phyloP scores from a whole-genome alignment of 2,329 filamentous ascomycete species.

The Exophiala calicioides region DNA sequence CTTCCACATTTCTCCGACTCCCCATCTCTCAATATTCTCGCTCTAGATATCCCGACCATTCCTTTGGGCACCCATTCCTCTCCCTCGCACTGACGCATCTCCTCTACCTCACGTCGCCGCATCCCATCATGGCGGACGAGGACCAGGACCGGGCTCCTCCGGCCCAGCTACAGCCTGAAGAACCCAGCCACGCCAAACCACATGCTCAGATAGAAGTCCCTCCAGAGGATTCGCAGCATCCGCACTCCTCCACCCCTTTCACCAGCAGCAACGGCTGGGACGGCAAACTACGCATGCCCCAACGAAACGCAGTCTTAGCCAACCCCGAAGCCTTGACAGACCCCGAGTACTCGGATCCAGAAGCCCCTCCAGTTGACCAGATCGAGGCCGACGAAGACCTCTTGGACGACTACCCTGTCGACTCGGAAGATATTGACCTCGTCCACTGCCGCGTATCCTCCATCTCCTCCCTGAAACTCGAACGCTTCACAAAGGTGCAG shows the following conservation, averaged over 20 bases:
- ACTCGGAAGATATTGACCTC: slow-evolving; percentile 74
- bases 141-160: slow-evolving; percentile 13
- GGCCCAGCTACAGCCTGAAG: slow-evolving; percentile 1
- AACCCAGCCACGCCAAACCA: slow-evolving; percentile 5
- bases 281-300: slow-evolving; percentile 43
- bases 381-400: slow-evolving; percentile 79
- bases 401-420: slow-evolving; percentile 53
- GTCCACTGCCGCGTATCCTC: slow-evolving; percentile 83
- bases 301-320: slow-evolving; percentile 67
- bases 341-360: slow-evolving; percentile 77
- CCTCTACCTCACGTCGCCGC: not conserved
- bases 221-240: slow-evolving; percentile 4
- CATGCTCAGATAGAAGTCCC: slow-evolving; percentile 22
- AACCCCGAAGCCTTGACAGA: slow-evolving; percentile 85
- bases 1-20: too few relatives aligned
- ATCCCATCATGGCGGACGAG: slow-evolving; percentile 14
- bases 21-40: too few relatives aligned
- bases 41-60: not conserved
- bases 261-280: slow-evolving; percentile 49
- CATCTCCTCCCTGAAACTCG: slow-evolving; percentile 74
- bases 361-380: slow-evolving; percentile 67
- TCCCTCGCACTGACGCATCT: not conserved
- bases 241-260: slow-evolving; percentile 13
- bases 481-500: slow-evolving; percentile 75
- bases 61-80: not conserved